Evolutionary conservation across 2,329 filamentous ascomycete genomes (phyloP).

Genomic region (Colletotrichum sojae): DNA sequence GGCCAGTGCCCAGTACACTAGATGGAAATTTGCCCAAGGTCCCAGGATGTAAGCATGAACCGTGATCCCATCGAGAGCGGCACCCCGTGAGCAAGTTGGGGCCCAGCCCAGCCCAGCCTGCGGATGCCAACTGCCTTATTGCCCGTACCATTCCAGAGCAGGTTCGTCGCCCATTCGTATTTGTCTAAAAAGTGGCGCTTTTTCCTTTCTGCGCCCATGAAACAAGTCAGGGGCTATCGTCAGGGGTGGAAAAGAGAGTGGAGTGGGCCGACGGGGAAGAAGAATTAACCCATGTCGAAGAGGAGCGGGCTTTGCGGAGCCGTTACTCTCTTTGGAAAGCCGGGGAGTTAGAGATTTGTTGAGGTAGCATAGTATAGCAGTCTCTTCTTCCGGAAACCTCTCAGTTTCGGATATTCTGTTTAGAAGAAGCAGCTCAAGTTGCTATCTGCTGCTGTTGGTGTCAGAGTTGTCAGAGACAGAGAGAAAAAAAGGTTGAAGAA

Average conservation of each 20-base stretch:
- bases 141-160: not conserved
- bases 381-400: too few species aligned
- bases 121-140: not conserved
- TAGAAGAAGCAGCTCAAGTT: not conserved
- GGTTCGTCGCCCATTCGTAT: constrained; percentile 23
- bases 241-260: not conserved
- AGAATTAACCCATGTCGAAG: not conserved
- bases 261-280: not conserved
- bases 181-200: constrained; percentile 30
- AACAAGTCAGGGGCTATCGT: constrained; percentile 30
- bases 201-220: constrained; percentile 23
- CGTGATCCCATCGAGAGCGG: not conserved
- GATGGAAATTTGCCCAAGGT: constrained; percentile 5
- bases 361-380: too few species aligned
- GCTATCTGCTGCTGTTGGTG: constrained; percentile 1
- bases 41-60: constrained; percentile 8
- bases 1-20: not conserved
- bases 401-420: too few species aligned
- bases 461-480: not conserved
- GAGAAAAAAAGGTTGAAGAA: not conserved
- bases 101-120: not conserved
- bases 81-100: constrained; percentile 2
- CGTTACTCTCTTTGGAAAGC: not conserved
- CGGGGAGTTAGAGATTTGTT: constrained; percentile 4
- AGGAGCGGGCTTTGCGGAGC: not conserved